Evolutionary conservation across 345 rosid species (phyloP), one percentile per base, ranked within the genome.

Genomic region (Eucalyptus cloeziana): DNA sequence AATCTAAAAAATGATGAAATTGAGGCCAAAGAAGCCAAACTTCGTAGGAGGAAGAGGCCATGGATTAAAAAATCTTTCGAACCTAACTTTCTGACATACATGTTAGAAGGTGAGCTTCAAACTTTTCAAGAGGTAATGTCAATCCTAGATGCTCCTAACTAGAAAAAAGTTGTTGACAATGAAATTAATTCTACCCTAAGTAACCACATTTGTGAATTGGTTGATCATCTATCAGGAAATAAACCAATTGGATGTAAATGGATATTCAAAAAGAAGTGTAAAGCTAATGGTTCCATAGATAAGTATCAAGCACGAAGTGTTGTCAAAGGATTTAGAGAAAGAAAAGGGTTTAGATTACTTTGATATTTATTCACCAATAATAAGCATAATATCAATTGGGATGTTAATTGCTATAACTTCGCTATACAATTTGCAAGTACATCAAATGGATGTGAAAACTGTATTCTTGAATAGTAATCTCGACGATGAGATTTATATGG

Each of bases 81-180:
- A 62, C 17, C 1, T 30, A 7, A 62, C 31, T 30, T 3, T 62
- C 0, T 13, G 5, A 62, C 9, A 62, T 62, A 4, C 16, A 62
- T 62, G 33, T 62, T 62, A 62, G 0, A 30, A 62, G 0, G 0
- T 11, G 2, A 62, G 8, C 4, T 9, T 62, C 33, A 13, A 62
- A 62, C 3, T 5, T 62, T 62, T 62, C 3, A 0, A 62, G 71
- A 30, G 8, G 2, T 4, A 62, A 30, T 62, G 17, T 62, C 19
- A 30, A 27, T 33, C 7, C 33, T 8, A 30, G 8, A 62, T 30
- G 71, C 71, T 27, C 17, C 17, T 62, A 30, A 27, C 1, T 13
- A 0, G 69, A 62, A 30, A 27, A 5, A 13, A 62, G 9, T n/a
- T 62, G 4, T 62, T 25, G 31, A 62, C 5, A 13, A 27, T 62